A percentile compares a stretch with the other conserved stretches of the same genome.
phyloP scores from a whole-genome alignment of 75 land plant species.

The Adiantum capillusveneris region DNA sequence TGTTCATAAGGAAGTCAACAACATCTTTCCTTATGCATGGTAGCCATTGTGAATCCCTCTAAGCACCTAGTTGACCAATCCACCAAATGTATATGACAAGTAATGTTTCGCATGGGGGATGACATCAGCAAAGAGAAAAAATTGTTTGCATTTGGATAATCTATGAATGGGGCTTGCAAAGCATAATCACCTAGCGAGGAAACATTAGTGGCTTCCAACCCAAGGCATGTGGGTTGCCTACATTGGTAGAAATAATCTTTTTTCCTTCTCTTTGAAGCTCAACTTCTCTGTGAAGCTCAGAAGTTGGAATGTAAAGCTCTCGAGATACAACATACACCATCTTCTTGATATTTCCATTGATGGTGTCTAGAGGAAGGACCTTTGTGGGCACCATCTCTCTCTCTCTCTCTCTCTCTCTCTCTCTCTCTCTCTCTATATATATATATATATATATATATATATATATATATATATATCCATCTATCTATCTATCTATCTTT shows the following conservation, averaged over 20 bases:
- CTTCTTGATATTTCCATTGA: slow-evolving; percentile 94
- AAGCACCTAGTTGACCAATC: slow-evolving; percentile 95
- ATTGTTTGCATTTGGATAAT: slow-evolving; percentile 88
- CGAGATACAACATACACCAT: slow-evolving; percentile 88
- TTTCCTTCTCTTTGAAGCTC: slow-evolving; percentile 97
- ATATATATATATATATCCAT: no score
- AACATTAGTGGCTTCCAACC: slow-evolving; percentile 96
- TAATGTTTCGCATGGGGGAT: slow-evolving; percentile 91
- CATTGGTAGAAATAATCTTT: slow-evolving; percentile 97
- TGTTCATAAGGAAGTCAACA: slow-evolving; percentile 82
- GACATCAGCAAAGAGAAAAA: slow-evolving; percentile 81
- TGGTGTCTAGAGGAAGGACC: slow-evolving; percentile 64
- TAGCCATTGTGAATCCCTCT: slow-evolving; percentile 92
- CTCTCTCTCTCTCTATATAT: no score
- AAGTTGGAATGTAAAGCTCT: slow-evolving; percentile 90
- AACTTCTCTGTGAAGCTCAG: no score
- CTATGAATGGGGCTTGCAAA: slow-evolving; percentile 97
- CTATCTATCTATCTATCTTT: no score
- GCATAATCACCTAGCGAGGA: slow-evolving; percentile 92
- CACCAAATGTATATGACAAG: slow-evolving; percentile 82
- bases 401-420: no score
- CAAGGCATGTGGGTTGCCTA: slow-evolving; percentile 97
- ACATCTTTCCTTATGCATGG: slow-evolving; percentile 92
- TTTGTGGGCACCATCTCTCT: no score
- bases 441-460: no score